Percentiles rank a stretch among this genome's conserved stretches.
Evolutionary conservation across 176 grass and related monocot genomes (phyloP).

Genomic region (Avena atlantica): DNA sequence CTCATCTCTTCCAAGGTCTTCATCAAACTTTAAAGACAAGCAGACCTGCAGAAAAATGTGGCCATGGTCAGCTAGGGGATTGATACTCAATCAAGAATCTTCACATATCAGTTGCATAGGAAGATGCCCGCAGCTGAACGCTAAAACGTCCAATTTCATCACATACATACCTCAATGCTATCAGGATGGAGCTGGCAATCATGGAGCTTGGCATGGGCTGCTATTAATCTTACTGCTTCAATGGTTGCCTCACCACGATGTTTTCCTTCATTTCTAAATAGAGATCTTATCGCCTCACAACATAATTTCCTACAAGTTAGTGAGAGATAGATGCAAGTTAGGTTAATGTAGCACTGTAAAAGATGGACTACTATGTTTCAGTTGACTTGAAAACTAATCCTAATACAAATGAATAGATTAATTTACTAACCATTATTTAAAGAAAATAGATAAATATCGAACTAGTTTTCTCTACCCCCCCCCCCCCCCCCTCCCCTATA

Average conservation of each 20-base stretch:
- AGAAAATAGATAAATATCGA: background rate
- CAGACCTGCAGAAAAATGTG: conserved; percentile 62
- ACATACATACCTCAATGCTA: conserved; percentile 70
- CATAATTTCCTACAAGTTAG: conserved; percentile 72
- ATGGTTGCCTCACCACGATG: conserved; percentile 92
- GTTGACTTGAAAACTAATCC: conserved; percentile 11
- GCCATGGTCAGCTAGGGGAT: background rate
- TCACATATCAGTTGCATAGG: conserved; percentile 4
- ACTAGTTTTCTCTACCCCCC: background rate
- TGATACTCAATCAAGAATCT: conserved; percentile 21
- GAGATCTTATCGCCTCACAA: conserved; percentile 73
- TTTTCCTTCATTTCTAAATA: conserved; percentile 95
- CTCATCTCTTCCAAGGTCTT: conserved; percentile 75
- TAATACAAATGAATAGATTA: background rate
- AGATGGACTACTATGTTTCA: background rate
- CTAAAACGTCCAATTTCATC: conserved; percentile 2
- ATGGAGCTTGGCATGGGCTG: conserved; percentile 76
- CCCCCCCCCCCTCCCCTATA: background rate
- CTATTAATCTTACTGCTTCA: conserved; percentile 88
- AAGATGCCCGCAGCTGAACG: conserved; percentile 8
- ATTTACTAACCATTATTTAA: background rate
- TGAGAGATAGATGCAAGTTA: conserved; percentile 24
- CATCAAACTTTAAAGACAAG: conserved; percentile 92
- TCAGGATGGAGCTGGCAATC: conserved; percentile 92
- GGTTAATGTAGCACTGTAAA: background rate